phyloP scores from a whole-genome alignment of 2,329 filamentous ascomycete genomes.

The Phyllosticta citribraziliensis region DNA sequence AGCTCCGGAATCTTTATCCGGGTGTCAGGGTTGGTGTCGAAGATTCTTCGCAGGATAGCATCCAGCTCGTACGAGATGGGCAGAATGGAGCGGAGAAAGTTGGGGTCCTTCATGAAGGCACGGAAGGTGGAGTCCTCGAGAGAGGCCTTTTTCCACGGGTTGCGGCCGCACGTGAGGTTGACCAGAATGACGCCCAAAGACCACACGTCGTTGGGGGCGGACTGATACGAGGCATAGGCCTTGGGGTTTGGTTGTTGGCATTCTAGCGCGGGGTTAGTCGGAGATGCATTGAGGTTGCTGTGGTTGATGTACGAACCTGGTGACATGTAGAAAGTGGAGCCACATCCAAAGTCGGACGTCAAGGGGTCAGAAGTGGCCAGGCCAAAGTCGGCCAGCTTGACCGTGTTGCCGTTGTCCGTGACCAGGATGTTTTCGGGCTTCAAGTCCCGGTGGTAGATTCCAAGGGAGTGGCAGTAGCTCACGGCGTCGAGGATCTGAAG shows the following conservation, averaged over 20 bases:
- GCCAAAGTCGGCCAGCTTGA: slow-evolving; percentile 96
- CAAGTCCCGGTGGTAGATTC: slow-evolving; percentile 93
- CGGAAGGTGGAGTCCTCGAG: slow-evolving; percentile 90
- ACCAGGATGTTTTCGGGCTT: slow-evolving; percentile 98
- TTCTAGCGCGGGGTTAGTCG: slow-evolving; percentile 47
- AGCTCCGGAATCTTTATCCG: slow-evolving; percentile 76
- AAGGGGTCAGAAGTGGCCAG: slow-evolving; percentile 75
- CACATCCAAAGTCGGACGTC: slow-evolving; percentile 93
- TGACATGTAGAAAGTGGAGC: slow-evolving; percentile 99
- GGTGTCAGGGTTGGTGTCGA: slow-evolving; percentile 73
- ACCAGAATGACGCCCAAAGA: slow-evolving; percentile 95
- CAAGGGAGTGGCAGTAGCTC: slow-evolving; percentile 82
- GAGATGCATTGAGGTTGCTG: slow-evolving; percentile 7
- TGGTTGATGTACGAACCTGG: slow-evolving; percentile 60
- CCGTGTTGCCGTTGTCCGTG: slow-evolving; percentile 74
- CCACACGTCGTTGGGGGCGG: slow-evolving; percentile 95
- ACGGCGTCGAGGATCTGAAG: slow-evolving; percentile 95
- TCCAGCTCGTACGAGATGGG: slow-evolving; percentile 86
- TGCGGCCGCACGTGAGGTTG: slow-evolving; percentile 94
- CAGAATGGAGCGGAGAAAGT: slow-evolving; percentile 86
- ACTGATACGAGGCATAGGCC: slow-evolving; percentile 70
- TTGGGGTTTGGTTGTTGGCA: slow-evolving; percentile 70
- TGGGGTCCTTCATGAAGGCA: slow-evolving; percentile 73
- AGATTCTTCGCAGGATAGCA: slow-evolving; percentile 75
- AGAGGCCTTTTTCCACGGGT: slow-evolving; percentile 97